Evolutionary conservation across 192 early-diverging fungal species (phyloP), one percentile per base, ranked within the genome.

Genomic region (Fimicolochytrium jonesii): DNA sequence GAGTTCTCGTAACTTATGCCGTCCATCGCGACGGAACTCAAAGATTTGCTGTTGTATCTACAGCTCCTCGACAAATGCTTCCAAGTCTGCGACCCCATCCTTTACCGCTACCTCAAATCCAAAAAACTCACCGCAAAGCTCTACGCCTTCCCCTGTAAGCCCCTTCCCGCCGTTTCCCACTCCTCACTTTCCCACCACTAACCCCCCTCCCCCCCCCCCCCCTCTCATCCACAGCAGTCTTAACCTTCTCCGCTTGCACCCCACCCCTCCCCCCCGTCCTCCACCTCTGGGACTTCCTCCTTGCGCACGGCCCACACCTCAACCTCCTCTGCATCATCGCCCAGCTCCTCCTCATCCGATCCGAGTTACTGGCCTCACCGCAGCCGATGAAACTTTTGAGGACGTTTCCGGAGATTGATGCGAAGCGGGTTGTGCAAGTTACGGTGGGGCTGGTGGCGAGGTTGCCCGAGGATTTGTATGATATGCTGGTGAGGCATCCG

Each of bases 221-320:
- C 9, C 9, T 17, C 9, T 11, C 9, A 39, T 39, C 37, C 37
- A 17, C 59, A 92, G 90, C 88, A 4, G 84, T 95, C 10, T 82
- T 95, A 81, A 95, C 95, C 2, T 85, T 98, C 59, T 88, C 81
- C 50, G 93, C 93, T 18, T 92, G 89, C 62, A 88, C 87, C 0
- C 92, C 88, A 0, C 95, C 95, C 46, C 72, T 96, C 45, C 75
- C 81, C 25, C 80, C 94, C 79, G 81, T 92, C 1, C 78, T 98
- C 37, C 66, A 81, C 25, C 78, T 98, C 33, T 98, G 95, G 95
- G 95, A 98, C 66, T 90, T 94, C 58, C 73, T 92, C 56, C 76
- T 98, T 51, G 87, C 91, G 0, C 94, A 83, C 63, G 95, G 95
- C 25, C 79, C 93, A 46, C 95, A 98, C 74, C 73, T 98, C 43